A percentile compares a stretch with the other conserved stretches of the same genome.
These are phyloP conservation scores for Ocimum tenuiflorum DNA, from an alignment of 257 asterid genomes.

Conservation along the genomic window DNA sequence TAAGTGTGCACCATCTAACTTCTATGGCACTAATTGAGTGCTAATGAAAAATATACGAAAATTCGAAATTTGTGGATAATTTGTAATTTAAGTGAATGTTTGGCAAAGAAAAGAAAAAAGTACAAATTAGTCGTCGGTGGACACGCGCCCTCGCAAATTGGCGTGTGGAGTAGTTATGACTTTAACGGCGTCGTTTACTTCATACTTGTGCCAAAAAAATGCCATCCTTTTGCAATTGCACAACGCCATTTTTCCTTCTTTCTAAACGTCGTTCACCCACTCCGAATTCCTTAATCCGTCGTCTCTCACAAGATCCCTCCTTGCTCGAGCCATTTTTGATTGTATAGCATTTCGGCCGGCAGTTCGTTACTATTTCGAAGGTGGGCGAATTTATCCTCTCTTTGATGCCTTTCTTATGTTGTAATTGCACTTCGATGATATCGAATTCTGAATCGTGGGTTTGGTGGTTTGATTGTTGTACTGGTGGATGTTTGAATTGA, in stretches of 20 bases:
- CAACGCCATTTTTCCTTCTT: not conserved
- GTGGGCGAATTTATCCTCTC: slow-evolving; percentile 6
- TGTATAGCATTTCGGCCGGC: slow-evolving; percentile 3
- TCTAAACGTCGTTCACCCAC: slow-evolving; percentile 22
- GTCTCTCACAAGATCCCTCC: slow-evolving; percentile 24
- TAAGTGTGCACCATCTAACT: too few relatives aligned
- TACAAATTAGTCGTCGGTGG: slow-evolving; percentile 10
- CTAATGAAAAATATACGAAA: too few relatives aligned
- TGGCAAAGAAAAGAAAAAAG: not conserved
- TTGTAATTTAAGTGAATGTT: too few relatives aligned
- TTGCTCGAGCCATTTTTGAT: slow-evolving; percentile 24
- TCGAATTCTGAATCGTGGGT: slow-evolving; percentile 17
- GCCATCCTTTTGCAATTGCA: slow-evolving; percentile 13
- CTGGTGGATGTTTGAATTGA: slow-evolving; percentile 3
- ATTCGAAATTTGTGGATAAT: too few relatives aligned
- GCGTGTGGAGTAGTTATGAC: slow-evolving; percentile 37
- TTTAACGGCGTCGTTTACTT: slow-evolving; percentile 23
- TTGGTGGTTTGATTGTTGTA: slow-evolving; percentile 9
- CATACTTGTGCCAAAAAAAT: not conserved
- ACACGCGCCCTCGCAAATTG: slow-evolving; percentile 21
- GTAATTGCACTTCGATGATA: slow-evolving; percentile 10
- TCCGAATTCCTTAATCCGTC: slow-evolving; percentile 11
- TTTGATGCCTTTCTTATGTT: not conserved
- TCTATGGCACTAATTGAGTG: too few relatives aligned
- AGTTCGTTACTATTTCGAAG: slow-evolving; percentile 15